These are phyloP conservation scores for Rubia yunnanensis DNA, from an alignment of 257 asterid genomes.

Conservation along the genomic window DNA sequence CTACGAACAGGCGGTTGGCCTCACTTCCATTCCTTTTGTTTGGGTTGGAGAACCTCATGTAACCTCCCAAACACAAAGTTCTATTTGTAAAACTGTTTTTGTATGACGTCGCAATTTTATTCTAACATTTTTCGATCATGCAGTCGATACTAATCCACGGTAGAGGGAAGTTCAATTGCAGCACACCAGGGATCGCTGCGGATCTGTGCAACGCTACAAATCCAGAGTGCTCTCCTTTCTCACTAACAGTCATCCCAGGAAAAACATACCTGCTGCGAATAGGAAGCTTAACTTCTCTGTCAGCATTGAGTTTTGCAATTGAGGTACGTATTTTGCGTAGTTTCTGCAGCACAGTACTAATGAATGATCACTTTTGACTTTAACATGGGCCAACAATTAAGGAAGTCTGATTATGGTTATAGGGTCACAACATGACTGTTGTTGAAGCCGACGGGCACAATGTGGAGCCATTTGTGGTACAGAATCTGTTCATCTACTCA, in stretches of 20 bases:
- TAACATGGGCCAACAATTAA: too few species aligned
- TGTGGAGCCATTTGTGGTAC: slow-evolving; percentile 72
- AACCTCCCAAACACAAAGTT: not conserved
- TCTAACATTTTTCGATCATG: not conserved
- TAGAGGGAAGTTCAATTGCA: slow-evolving; percentile 68
- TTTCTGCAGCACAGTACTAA: too few species aligned
- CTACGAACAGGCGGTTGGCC: slow-evolving; percentile 58
- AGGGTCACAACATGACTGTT: slow-evolving; percentile 66
- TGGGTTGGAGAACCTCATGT: slow-evolving; percentile 98
- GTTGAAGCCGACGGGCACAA: slow-evolving; percentile 90
- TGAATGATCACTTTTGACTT: too few species aligned
- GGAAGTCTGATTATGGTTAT: not conserved
- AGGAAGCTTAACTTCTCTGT: slow-evolving; percentile 70
- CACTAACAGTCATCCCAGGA: slow-evolving; percentile 57
- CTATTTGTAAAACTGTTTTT: not conserved
- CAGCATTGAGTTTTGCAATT: slow-evolving; percentile 81
- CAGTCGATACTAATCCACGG: slow-evolving; percentile 86
- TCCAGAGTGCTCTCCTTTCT: slow-evolving; percentile 57
- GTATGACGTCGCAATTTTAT: not conserved
- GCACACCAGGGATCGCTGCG: slow-evolving; percentile 29
- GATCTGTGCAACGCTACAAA: slow-evolving; percentile 51
- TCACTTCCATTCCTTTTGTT: slow-evolving; percentile 51
- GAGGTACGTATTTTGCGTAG: slow-evolving; percentile 38
- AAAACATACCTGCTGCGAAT: slow-evolving; percentile 70
- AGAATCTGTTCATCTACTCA: slow-evolving; percentile 65